Percentiles rank a stretch among this genome's conserved stretches.
Conservation (phyloP, 805 yeast genomes). For the Metschnikowia lochheadii region DNA sequence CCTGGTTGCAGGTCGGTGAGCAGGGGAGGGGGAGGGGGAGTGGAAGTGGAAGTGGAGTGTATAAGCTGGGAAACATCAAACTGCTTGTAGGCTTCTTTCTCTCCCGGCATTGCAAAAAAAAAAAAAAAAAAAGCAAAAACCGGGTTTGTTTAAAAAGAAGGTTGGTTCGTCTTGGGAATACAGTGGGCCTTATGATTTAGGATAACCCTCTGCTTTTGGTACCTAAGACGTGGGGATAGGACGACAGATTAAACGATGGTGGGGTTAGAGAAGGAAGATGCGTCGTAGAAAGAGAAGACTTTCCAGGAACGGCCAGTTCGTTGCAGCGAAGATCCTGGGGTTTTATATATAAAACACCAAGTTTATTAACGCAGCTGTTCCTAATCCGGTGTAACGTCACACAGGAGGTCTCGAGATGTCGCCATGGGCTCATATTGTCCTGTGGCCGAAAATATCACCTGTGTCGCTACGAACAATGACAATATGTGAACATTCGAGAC, state of each 20-base stretch:
- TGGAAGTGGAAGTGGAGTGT: not conserved
- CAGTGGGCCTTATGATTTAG: no score
- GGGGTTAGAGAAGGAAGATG: not conserved
- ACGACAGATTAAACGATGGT: no score
- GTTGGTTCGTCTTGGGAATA: not conserved
- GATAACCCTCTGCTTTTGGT: no score
- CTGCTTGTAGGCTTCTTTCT: constrained; percentile 1
- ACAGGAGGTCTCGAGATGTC: not conserved
- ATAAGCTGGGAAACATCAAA: constrained; percentile 3
- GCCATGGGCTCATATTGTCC: constrained; percentile 1
- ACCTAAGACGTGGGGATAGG: no score
- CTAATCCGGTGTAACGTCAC: not conserved
- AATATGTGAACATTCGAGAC: not conserved
- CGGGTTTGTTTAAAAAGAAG: not conserved
- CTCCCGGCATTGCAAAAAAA: constrained; percentile 2
- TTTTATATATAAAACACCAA: not conserved
- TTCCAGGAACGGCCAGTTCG: not conserved
- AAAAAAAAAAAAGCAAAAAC: no score
- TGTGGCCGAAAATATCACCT: constrained; percentile 3
- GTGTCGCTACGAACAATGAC: not conserved
- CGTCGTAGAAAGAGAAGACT: not conserved
- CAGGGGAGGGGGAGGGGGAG: no score
- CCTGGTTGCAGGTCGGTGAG: no score
- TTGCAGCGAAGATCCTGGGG: not conserved
- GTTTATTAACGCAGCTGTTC: not conserved